These are phyloP conservation scores for Hygrocybe punicea DNA, from an alignment of 768 basidiomycete species.

Conservation along the genomic window DNA sequence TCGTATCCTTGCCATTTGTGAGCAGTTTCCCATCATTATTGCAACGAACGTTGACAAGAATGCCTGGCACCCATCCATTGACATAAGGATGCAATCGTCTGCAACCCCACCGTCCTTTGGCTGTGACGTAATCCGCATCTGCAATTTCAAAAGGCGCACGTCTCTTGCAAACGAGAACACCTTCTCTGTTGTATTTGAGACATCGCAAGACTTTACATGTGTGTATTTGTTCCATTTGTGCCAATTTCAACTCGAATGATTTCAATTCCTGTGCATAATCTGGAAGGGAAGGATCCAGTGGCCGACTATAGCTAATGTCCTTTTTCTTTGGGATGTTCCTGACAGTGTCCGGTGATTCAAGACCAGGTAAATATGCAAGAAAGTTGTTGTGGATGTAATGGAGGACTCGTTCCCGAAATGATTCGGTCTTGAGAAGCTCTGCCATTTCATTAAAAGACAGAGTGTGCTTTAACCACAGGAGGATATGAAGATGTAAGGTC, in stretches of 20 bases:
- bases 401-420: not conserved
- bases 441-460: not conserved
- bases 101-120: constrained; percentile 27
- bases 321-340: not conserved
- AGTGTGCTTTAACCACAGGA: not conserved
- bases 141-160: constrained; percentile 24
- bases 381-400: not conserved
- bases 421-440: not conserved
- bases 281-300: not conserved
- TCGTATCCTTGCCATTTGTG: constrained; percentile 34
- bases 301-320: not conserved
- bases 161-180: constrained; percentile 40
- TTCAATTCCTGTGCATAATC: no score
- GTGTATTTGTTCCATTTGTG: constrained; percentile 32
- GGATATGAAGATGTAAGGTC: constrained; percentile 36
- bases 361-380: not conserved
- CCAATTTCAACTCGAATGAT: constrained; percentile 8
- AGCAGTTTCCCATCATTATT: constrained; percentile 46
- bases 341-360: not conserved
- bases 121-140: constrained; percentile 17
- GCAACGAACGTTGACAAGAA: constrained; percentile 25
- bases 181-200: constrained; percentile 7
- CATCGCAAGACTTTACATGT: constrained; percentile 27
- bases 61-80: constrained; percentile 26
- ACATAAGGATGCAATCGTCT: constrained; percentile 23